A percentile compares a stretch with the other conserved stretches of the same genome.
phyloP scores from a whole-genome alignment of 2,329 filamentous ascomycete species.

The Scolecobasidium constrictum region DNA sequence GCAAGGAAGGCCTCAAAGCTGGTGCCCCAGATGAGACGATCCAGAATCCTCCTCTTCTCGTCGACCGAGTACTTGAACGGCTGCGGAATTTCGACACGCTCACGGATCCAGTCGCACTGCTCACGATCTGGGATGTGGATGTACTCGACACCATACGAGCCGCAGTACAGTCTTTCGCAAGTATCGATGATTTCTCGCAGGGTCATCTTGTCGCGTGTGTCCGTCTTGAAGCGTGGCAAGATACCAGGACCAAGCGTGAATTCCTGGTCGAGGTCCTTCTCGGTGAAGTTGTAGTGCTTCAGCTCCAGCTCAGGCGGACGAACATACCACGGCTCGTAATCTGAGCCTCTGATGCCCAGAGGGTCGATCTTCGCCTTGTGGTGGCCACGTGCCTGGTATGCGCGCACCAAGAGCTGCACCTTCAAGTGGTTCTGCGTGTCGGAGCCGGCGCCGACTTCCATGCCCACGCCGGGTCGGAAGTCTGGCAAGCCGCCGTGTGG shows the following conservation, averaged over 20 bases:
- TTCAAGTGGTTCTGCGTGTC: constrained; percentile 95
- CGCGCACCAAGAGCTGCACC: constrained; percentile 91
- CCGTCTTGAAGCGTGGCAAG: constrained; percentile 81
- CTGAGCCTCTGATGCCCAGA: constrained; percentile 71
- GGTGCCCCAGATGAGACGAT: constrained; percentile 96
- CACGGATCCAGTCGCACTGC: constrained; percentile 96
- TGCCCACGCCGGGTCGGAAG: constrained; percentile 57
- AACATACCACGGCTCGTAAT: constrained; percentile 72
- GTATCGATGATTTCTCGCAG: constrained; percentile 85
- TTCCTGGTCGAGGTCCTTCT: constrained; percentile 86
- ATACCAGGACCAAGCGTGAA: constrained; percentile 91
- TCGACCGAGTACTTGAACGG: constrained; percentile 97
- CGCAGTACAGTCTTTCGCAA: constrained; percentile 93
- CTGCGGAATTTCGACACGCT: constrained; percentile 84
- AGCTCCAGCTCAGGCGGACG: constrained; percentile 88
- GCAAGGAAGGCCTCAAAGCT: constrained; percentile 94
- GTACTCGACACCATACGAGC: constrained; percentile 95
- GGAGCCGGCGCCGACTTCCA: constrained; percentile 56
- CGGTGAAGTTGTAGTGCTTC: constrained; percentile 89
- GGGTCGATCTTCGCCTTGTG: constrained; percentile 98
- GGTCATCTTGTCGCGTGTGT: constrained; percentile 88
- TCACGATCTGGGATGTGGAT: constrained; percentile 97
- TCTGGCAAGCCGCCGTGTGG: constrained; percentile 67
- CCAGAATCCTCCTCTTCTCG: constrained; percentile 94
- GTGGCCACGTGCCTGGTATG: constrained; percentile 95